Evolutionary conservation across 1,284 basidiomycete genomes (phyloP).

Genomic region (Butyriboletus appendiculatus): DNA sequence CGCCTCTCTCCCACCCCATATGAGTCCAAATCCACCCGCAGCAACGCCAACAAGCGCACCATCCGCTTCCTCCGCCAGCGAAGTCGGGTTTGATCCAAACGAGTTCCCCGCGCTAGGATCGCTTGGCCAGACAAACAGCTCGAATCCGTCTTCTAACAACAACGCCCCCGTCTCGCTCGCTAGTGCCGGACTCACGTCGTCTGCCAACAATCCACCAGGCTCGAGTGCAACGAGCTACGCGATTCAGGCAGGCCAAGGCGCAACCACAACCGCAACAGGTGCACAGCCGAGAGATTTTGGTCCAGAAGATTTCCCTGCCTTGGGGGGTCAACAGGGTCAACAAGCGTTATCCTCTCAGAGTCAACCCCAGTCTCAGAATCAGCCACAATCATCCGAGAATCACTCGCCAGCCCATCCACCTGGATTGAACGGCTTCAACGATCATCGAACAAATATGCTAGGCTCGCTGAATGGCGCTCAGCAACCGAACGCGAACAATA

Average conservation of each 20-base stretch:
- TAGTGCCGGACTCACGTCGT: slow-evolving; percentile 26
- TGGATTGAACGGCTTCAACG: slow-evolving; percentile 68
- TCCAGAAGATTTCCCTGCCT: slow-evolving; percentile 81
- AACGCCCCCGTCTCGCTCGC: slow-evolving; percentile 33
- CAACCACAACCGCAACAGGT: slow-evolving; percentile 40
- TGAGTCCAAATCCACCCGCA: slow-evolving; percentile 49
- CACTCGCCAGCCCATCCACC: slow-evolving; percentile 57
- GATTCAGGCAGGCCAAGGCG: slow-evolving; percentile 69
- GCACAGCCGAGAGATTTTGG: slow-evolving; percentile 68
- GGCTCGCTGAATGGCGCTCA: slow-evolving; percentile 46
- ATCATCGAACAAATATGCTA: slow-evolving; percentile 56
- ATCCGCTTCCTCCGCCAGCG: slow-evolving; percentile 64
- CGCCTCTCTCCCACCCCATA: slow-evolving; percentile 53
- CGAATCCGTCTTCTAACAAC: slow-evolving; percentile 35
- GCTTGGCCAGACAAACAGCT: slow-evolving; percentile 41
- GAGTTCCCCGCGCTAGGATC: slow-evolving; percentile 85
- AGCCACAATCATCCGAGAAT: slow-evolving; percentile 37
- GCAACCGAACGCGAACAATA: slow-evolving; percentile 23
- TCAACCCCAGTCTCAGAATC: slow-evolving; percentile 36
- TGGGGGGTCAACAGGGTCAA: slow-evolving; percentile 56
- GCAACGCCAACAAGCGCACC: slow-evolving; percentile 47
- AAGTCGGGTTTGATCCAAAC: slow-evolving; percentile 80
- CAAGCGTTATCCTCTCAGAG: slow-evolving; percentile 31
- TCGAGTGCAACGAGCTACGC: slow-evolving; percentile 63
- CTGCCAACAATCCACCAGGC: slow-evolving; percentile 36